A percentile compares a stretch with the other conserved stretches of the same genome.
These are phyloP conservation scores for Fusarium sterilihyphosum DNA, from an alignment of 2,329 filamentous ascomycete genomes.

Conservation along the genomic window DNA sequence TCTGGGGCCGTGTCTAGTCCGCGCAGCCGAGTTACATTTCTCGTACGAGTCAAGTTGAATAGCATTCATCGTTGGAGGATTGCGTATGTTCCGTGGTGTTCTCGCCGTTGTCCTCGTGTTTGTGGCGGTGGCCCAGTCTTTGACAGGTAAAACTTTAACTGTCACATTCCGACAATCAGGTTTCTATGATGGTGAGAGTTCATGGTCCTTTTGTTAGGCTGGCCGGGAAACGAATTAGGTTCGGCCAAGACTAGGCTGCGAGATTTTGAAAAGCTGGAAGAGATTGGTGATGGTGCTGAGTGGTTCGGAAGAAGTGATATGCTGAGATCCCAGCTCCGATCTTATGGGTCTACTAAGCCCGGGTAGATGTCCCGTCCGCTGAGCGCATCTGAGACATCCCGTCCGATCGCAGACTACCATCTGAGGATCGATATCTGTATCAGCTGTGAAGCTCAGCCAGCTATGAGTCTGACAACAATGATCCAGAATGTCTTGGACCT, in stretches of 20 bases:
- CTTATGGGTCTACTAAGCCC: neutral
- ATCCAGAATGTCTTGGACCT: neutral
- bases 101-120: slow-evolving; percentile 18
- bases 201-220: neutral
- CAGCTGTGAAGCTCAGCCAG: neutral
- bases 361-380: neutral
- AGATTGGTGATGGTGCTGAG: neutral
- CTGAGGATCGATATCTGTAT: neutral
- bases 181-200: neutral
- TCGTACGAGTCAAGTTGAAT: neutral
- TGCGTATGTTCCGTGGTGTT: neutral
- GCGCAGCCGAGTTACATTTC: neutral
- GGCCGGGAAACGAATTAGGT: neutral
- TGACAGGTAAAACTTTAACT: neutral
- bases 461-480: neutral
- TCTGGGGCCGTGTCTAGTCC: neutral
- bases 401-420: neutral
- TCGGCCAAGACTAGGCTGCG: neutral
- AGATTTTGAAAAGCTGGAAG: neutral
- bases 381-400: neutral
- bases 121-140: slow-evolving; percentile 5
- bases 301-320: no score
- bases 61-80: neutral
- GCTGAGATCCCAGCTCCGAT: neutral
- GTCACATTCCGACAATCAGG: slow-evolving; percentile 20